Evolutionary conservation across 208 protist species (phyloP).

Genomic region (Tritrichomonas foetus): DNA sequence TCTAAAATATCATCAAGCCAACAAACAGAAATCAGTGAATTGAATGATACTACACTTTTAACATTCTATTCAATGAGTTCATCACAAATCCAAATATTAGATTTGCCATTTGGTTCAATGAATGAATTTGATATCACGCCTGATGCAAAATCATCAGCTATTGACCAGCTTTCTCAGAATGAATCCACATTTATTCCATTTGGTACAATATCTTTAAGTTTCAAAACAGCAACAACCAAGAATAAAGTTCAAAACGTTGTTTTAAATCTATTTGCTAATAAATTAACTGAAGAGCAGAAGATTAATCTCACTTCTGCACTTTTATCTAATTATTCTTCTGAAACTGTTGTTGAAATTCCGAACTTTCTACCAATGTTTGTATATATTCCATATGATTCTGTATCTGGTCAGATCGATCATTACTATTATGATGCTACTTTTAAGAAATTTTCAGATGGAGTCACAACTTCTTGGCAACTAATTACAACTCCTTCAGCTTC

Average conservation of each 20-base stretch:
- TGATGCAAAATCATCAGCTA: not conserved
- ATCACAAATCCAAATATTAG: not conserved
- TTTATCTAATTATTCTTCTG: not conserved
- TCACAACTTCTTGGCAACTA: not conserved
- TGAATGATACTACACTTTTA: not conserved
- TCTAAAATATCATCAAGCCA: not conserved
- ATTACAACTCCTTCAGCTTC: not conserved
- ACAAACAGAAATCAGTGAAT: not conserved
- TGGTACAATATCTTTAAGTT: not conserved
- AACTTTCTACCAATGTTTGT: not conserved
- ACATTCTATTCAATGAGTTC: not conserved
- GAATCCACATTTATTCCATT: not conserved
- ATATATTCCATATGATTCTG: not conserved
- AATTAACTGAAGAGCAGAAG: not conserved
- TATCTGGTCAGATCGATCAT: not conserved
- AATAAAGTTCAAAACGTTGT: not conserved
- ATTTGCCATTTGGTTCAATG: not conserved
- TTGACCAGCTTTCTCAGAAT: not conserved
- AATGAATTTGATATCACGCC: not conserved
- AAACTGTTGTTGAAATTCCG: not conserved
- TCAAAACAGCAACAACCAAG: not conserved
- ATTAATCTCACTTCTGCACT: not conserved
- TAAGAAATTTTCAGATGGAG: not conserved
- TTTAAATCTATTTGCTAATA: not conserved
- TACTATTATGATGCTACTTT: not conserved